Base-by-base conservation (phyloP, 2,329 filamentous ascomycete species). In the Leptodontidium sp. region DNA sequence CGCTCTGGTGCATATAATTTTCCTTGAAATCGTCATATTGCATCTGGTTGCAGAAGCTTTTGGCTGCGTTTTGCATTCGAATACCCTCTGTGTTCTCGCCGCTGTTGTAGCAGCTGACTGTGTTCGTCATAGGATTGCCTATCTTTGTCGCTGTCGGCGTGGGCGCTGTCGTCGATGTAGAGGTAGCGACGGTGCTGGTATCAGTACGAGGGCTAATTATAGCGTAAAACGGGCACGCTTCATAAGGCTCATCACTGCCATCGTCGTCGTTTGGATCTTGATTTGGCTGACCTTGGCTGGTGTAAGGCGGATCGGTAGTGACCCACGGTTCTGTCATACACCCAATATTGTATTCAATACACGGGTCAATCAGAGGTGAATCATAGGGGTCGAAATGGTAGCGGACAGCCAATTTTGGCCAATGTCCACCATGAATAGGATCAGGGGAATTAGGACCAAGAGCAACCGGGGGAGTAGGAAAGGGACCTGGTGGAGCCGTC, bases 21-120 rank as follows among this genome's bases (percentile, higher is more conserved):
- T 35, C 21, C 15, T 21, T 50, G 4, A 62, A 49, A 5, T 11
- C 17, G 8, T 15, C 1, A 2, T 65, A 26, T 14, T 21, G 2
- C 15, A 65, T 65, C n/a, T n/a, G 7, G 14, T 47, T 47, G 21
- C 62, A 65, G 52, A 65, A 65, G 62, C 62, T 65, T 0, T n/a
- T 45, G 32, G 50, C 35, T 29, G 62, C 50, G 35, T 5, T 58
- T 15, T n/a, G 17, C 50, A 65, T 65, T n/a, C 52, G 38, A 8
- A 47, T 52, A 17, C 17, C 5, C 49, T 65, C 62, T 9, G 62
- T 57, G 12, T 47, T 58, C 24, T 65, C 62, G 1, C 62, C 62
- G 12, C 38, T 58, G 11, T 65, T 47, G 52, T 57, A 65, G 62
- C 62, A 65, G 11, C 4, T 0, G 49, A 65, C 50, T 29, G 9